Evolutionary conservation across 257 asterid species (phyloP).

Genomic region (Agastache rugosa): DNA sequence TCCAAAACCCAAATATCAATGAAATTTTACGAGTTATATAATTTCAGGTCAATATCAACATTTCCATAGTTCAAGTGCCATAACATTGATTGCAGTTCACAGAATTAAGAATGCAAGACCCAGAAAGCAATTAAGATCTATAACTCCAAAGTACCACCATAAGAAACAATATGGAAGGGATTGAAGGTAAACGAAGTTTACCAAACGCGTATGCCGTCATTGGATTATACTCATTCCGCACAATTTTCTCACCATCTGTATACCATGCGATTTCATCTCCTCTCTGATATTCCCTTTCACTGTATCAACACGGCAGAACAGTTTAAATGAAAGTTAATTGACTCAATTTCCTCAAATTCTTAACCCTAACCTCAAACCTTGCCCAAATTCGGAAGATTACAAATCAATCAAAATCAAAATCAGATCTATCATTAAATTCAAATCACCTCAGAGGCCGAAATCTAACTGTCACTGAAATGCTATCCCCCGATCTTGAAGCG

Average conservation of each 20-base stretch:
- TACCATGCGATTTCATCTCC: constrained; percentile 95
- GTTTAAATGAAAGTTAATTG: constrained; percentile 31
- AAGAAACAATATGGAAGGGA: not conserved
- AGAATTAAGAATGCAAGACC: constrained; percentile 24
- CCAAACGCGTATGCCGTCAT: constrained; percentile 87
- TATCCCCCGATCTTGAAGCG: constrained; percentile 84
- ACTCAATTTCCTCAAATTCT: constrained; percentile 38
- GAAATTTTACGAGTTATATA: constrained; percentile 16
- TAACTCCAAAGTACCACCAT: not conserved
- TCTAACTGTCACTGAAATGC: constrained; percentile 90
- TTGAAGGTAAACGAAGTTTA: constrained; percentile 36
- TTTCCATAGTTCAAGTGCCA: constrained; percentile 19
- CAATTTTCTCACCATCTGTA: constrained; percentile 83
- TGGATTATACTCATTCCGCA: constrained; percentile 85
- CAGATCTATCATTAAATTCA: constrained; percentile 53
- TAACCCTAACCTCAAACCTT: constrained; percentile 45
- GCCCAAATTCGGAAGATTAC: constrained; percentile 37
- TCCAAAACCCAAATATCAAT: constrained; percentile 17
- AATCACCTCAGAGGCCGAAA: constrained; percentile 93
- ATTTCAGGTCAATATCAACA: constrained; percentile 22
- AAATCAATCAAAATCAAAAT: constrained; percentile 43
- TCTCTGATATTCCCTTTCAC: constrained; percentile 84
- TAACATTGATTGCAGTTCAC: constrained; percentile 29
- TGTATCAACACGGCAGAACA: constrained; percentile 42
- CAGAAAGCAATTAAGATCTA: constrained; percentile 28